A percentile compares a stretch with the other conserved stretches of the same genome.
phyloP scores from a whole-genome alignment of 305 asterid genomes.

The Fraxinus sp. region DNA sequence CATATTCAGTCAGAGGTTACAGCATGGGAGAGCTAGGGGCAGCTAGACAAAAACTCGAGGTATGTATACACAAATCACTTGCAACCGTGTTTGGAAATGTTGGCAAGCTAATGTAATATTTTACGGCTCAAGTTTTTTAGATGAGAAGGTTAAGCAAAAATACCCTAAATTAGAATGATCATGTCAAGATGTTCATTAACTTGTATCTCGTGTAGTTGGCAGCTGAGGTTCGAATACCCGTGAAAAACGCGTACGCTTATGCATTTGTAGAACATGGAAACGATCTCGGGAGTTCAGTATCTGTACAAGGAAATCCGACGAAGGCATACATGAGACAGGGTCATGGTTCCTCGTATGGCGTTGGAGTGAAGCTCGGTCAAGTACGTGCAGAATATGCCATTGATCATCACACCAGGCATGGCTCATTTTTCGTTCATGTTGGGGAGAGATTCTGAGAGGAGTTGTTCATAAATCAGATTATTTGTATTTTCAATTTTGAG shows the following conservation, averaged over 20 bases:
- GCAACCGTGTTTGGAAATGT: background rate
- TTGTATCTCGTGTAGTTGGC: slow-evolving; percentile 53
- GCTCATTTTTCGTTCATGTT: slow-evolving; percentile 61
- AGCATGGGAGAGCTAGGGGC: slow-evolving; percentile 98
- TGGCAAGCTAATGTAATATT: background rate
- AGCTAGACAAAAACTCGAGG: slow-evolving; percentile 90
- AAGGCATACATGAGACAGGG: slow-evolving; percentile 89
- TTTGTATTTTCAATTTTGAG: background rate
- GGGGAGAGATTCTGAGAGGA: slow-evolving; percentile 66
- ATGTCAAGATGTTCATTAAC: background rate
- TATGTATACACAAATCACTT: slow-evolving; percentile 23
- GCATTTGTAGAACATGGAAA: slow-evolving; percentile 94
- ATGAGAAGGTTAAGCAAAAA: background rate
- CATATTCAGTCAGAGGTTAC: slow-evolving; percentile 91
- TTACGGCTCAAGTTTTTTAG: background rate
- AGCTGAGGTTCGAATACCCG: slow-evolving; percentile 81
- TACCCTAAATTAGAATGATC: background rate
- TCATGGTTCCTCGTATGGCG: slow-evolving; percentile 89
- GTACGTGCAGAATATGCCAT: slow-evolving; percentile 95
- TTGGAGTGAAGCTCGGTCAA: slow-evolving; percentile 80
- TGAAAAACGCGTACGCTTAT: slow-evolving; percentile 74
- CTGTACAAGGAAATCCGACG: slow-evolving; percentile 92
- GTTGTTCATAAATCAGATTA: background rate
- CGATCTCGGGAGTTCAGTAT: slow-evolving; percentile 88
- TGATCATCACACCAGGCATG: slow-evolving; percentile 79